Conservation (phyloP, 2,329 filamentous ascomycete species). For the Fusarium sp. region DNA sequence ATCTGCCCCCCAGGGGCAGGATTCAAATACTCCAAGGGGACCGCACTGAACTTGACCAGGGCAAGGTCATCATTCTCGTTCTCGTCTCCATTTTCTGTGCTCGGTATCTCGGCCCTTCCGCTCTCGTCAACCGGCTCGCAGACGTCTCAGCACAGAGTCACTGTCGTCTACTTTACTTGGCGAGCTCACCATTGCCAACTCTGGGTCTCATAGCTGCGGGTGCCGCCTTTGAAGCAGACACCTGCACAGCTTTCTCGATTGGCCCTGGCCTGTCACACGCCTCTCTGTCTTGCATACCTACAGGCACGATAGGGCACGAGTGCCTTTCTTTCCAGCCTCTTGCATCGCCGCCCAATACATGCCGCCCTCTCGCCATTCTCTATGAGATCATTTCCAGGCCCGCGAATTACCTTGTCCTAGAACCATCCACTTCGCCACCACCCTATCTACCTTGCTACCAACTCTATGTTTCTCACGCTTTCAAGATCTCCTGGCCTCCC, state of each 20-base stretch:
- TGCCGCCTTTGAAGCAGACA: slow-evolving; percentile 13
- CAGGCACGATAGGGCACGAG: slow-evolving; percentile 21
- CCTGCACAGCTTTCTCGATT: slow-evolving; percentile 22
- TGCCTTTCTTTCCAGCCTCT: slow-evolving; percentile 22
- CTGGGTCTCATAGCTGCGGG: slow-evolving; percentile 1
- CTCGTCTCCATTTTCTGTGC: slow-evolving; percentile 8
- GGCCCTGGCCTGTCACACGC: slow-evolving; percentile 14
- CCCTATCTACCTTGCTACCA: slow-evolving; percentile 4
- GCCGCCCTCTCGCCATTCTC: slow-evolving; percentile 5
- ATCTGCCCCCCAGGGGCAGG: slow-evolving; percentile 37
- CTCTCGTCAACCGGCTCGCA: background rate
- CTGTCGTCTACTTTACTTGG: background rate
- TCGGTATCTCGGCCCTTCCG: slow-evolving; percentile 2
- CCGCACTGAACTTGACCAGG: slow-evolving; percentile 32
- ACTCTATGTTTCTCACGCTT: background rate
- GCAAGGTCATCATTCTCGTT: slow-evolving; percentile 14
- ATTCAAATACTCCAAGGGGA: slow-evolving; percentile 43
- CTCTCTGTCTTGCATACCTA: slow-evolving; percentile 33
- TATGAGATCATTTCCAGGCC: slow-evolving; percentile 11
- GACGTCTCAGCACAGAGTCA: background rate
- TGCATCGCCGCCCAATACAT: slow-evolving; percentile 22
- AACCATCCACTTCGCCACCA: slow-evolving; percentile 14
- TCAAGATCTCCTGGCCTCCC: slow-evolving; percentile 7
- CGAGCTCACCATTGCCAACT: background rate
- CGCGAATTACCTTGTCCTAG: slow-evolving; percentile 10